Conservation (phyloP, 345 rosid genomes). For the Leavenworthia alabamica region DNA sequence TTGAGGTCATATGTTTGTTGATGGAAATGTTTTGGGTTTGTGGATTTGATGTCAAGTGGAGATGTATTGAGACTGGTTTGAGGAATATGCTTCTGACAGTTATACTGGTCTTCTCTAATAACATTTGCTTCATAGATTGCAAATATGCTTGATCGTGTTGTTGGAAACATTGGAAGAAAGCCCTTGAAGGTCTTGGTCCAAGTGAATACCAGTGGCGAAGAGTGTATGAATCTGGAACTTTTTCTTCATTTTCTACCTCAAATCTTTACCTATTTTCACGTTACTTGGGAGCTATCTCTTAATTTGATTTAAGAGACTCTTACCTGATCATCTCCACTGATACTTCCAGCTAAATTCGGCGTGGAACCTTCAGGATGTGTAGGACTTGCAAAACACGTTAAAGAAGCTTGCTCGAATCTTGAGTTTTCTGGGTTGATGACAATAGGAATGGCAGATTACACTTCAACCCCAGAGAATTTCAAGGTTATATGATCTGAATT, state of each 20-base stretch:
- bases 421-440: constrained; percentile 92
- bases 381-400: constrained; percentile 71
- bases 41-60: background rate
- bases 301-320: no score
- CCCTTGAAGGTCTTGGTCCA: constrained; percentile 82
- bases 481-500: constrained; percentile 39
- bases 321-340: background rate
- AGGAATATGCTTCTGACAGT: background rate
- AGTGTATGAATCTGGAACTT: constrained; percentile 49
- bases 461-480: constrained; percentile 95
- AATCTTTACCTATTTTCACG: background rate
- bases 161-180: constrained; percentile 62
- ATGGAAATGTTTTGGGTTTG: background rate
- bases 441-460: constrained; percentile 85
- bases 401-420: constrained; percentile 60
- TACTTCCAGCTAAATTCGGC: constrained; percentile 71
- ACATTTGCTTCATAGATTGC: constrained; percentile 58
- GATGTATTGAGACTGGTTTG: background rate
- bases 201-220: constrained; percentile 98
- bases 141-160: constrained; percentile 63
- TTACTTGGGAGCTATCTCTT: background rate
- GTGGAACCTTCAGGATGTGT: constrained; percentile 79
- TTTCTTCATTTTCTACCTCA: background rate
- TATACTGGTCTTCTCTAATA: background rate
- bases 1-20: background rate